Base-by-base conservation (phyloP, 495 filamentous ascomycete genomes). In the Jackrogersella minutella region DNA sequence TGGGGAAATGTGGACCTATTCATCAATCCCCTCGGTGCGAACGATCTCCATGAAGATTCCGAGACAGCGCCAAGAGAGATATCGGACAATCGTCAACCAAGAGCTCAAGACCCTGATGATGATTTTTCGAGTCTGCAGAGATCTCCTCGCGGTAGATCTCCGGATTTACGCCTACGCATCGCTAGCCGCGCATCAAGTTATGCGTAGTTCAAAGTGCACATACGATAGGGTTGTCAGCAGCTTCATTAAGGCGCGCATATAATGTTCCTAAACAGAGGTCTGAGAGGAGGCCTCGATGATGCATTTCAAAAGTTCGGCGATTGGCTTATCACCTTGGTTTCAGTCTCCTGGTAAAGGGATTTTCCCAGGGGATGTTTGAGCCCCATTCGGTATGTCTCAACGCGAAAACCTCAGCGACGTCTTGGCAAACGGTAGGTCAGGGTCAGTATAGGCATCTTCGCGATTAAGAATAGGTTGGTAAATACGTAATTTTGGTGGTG, bases 281-380 rank as follows among this genome's bases (percentile, higher is more conserved):
- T 10, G 14, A 55, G 50, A 34, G 16, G 31, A 53, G 44, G 39
- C n/a, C 30, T 46, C 14, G 21, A 53, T 54, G 14, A 33, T 17
- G 5, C 13, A 30, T 19, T 10, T 6, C 3, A 46, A 43, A 40
- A 21, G 8, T 9, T 44, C 16, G 30, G 53, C 53, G 34, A 69
- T 64, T 69, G 66, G 66, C 33, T 14, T 46, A 58, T 40, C 39
- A 50, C 16, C 5, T 47, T 17, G 13, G 59, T 69, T 64, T 69
- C 55, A 51, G 49, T 55, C 13, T 51, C 22, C 43, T 51, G 19
- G 41, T 19, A 47, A 69, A 44, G 36, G 31, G 59, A 69, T 69
- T 56, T 64, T 24, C 55, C 34, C 54, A 69, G 66, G 66, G 66
- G 66, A 28, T 56, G 66, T 60, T 44, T 56, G 59, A 60, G 36